phyloP scores from a whole-genome alignment of 2,329 filamentous ascomycete genomes.

The Graphilbum ipis-grandicollis region DNA sequence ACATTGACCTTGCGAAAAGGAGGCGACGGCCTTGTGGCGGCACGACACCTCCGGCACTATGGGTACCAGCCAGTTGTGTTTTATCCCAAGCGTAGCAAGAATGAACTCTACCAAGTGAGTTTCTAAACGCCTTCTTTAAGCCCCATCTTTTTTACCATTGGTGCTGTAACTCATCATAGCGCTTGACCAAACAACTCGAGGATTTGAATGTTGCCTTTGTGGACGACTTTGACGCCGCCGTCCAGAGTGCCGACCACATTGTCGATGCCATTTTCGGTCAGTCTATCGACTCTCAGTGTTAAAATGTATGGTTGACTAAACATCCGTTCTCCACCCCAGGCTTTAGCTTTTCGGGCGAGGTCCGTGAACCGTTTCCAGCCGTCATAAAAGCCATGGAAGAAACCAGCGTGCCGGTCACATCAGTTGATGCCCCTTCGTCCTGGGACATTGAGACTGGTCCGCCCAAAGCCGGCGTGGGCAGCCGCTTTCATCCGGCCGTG shows the following conservation, averaged over 20 bases:
- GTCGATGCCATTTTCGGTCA: slow-evolving; percentile 85
- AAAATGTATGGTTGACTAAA: too few species aligned
- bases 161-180: slow-evolving; percentile 25
- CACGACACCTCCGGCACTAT: slow-evolving; percentile 79
- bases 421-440: slow-evolving; percentile 82
- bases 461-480: slow-evolving; percentile 57
- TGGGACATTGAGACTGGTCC: slow-evolving; percentile 88
- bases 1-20: too few species aligned
- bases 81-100: slow-evolving; percentile 84
- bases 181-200: slow-evolving; percentile 68
- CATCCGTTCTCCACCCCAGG: too few species aligned
- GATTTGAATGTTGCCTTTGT: slow-evolving; percentile 73
- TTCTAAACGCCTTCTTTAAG: too few species aligned
- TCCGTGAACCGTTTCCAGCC: slow-evolving; percentile 77
- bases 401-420: slow-evolving; percentile 59
- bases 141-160: neutral
- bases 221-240: slow-evolving; percentile 54
- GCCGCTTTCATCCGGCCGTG: slow-evolving; percentile 61
- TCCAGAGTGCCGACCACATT: slow-evolving; percentile 58
- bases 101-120: slow-evolving; percentile 68
- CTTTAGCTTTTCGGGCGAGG: slow-evolving; percentile 82
- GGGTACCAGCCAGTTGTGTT: slow-evolving; percentile 81
- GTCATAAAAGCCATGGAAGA: slow-evolving; percentile 65
- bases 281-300: too few species aligned
- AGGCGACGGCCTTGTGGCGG: slow-evolving; percentile 86